These are phyloP conservation scores for Peronosclerospora sorghi DNA, from an alignment of 352 stramenopile species.

Conservation along the genomic window DNA sequence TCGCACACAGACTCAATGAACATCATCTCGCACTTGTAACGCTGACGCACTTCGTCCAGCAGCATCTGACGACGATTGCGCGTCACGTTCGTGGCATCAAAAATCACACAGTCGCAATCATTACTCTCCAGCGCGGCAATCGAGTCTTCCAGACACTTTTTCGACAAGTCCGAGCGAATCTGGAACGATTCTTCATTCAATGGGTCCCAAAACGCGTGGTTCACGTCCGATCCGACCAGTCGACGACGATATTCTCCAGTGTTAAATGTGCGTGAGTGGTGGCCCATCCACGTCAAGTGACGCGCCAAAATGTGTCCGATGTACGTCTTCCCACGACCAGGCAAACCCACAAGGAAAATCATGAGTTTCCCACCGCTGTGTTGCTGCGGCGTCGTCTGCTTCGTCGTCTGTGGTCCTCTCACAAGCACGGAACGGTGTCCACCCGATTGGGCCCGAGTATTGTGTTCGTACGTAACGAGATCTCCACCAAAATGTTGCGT, in stretches of 20 bases:
- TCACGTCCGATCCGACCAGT: slow-evolving; percentile 53
- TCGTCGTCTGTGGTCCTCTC: slow-evolving; percentile 19
- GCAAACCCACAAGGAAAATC: slow-evolving; percentile 69
- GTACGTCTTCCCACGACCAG: slow-evolving; percentile 76
- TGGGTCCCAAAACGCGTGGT: slow-evolving; percentile 75
- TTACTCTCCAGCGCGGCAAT: slow-evolving; percentile 55
- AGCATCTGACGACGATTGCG: slow-evolving; percentile 51
- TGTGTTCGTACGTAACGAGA: slow-evolving; percentile 72
- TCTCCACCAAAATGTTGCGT: slow-evolving; percentile 82
- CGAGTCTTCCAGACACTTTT: slow-evolving; percentile 60
- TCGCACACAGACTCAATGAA: slow-evolving; percentile 81
- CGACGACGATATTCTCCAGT: slow-evolving; percentile 70
- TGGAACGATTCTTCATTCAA: slow-evolving; percentile 58
- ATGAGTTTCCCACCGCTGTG: slow-evolving; percentile 60
- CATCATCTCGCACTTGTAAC: slow-evolving; percentile 71
- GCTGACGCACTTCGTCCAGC: slow-evolving; percentile 34
- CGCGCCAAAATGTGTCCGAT: slow-evolving; percentile 73
- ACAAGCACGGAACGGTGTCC: slow-evolving; percentile 65
- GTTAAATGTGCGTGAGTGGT: slow-evolving; percentile 76
- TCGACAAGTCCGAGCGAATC: slow-evolving; percentile 59
- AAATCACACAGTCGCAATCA: slow-evolving; percentile 69
- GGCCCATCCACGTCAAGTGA: slow-evolving; percentile 80
- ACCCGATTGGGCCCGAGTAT: slow-evolving; percentile 47
- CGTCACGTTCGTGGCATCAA: slow-evolving; percentile 80
- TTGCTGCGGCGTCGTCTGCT: slow-evolving; percentile 23